phyloP scores from a whole-genome alignment of 805 yeast genomes.

The Kluyveromyces siamensis region DNA sequence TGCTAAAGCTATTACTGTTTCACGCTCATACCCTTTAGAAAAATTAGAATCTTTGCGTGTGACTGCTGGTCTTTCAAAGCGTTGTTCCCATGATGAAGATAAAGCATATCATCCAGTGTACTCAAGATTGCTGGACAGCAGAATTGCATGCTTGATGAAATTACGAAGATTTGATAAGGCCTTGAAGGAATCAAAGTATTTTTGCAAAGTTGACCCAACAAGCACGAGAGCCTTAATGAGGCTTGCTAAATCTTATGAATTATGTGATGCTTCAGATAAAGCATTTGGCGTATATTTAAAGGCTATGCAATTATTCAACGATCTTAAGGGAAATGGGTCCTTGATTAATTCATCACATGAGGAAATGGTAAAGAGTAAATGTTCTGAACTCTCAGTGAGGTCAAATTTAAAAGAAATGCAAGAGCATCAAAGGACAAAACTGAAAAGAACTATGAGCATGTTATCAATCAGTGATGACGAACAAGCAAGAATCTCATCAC shows the following conservation, averaged over 20 bases:
- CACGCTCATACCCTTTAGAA: slow-evolving; percentile 16
- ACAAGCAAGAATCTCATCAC: background rate
- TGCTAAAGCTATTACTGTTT: slow-evolving; percentile 18
- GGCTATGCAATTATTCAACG: background rate
- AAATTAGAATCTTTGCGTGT: slow-evolving; percentile 11
- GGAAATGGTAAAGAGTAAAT: background rate
- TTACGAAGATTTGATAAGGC: slow-evolving; percentile 18
- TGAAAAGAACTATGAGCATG: background rate
- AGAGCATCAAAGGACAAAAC: background rate
- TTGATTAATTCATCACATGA: background rate
- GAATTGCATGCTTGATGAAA: slow-evolving; percentile 23
- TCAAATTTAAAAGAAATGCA: background rate
- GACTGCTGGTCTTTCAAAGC: slow-evolving; percentile 6
- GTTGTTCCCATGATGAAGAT: slow-evolving; percentile 5
- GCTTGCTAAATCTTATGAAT: slow-evolving; percentile 1
- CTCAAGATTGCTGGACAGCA: slow-evolving; percentile 18
- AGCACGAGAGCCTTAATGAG: slow-evolving; percentile 1
- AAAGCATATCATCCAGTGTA: slow-evolving; percentile 21
- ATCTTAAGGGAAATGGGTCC: background rate
- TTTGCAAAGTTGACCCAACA: background rate
- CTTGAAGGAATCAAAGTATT: slow-evolving; percentile 8
- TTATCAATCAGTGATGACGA: background rate
- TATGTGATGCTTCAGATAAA: background rate
- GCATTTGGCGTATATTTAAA: background rate
- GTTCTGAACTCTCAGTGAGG: background rate